Evolutionary conservation across 768 basidiomycete genomes (phyloP).

Genomic region (Podaxis carcinomalis): DNA sequence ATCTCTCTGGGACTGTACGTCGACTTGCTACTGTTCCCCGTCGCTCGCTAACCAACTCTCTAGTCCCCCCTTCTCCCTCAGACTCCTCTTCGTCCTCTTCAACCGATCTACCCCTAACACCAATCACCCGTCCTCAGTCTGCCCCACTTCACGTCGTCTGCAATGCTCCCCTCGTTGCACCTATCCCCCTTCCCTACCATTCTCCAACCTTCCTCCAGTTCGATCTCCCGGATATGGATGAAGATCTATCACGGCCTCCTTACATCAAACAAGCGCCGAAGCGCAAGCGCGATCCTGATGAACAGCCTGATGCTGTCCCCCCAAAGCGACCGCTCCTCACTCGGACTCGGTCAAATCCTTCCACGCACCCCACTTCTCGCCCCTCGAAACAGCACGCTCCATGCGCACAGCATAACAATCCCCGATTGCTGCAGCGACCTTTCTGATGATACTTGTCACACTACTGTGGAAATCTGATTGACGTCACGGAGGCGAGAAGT

Average conservation of each 20-base stretch:
- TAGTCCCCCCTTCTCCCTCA: conserved; percentile 43
- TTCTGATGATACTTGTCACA: conserved; percentile 10
- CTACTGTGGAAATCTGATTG: conserved; percentile 6
- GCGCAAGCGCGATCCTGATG: conserved; percentile 35
- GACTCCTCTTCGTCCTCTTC: conserved; percentile 24
- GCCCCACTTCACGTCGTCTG: conserved; percentile 46
- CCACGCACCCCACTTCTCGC: not conserved
- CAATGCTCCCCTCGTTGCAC: conserved; percentile 65
- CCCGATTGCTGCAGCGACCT: conserved; percentile 6
- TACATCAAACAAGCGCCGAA: conserved; percentile 32
- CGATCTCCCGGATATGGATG: conserved; percentile 61
- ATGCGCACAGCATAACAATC: conserved; percentile 4
- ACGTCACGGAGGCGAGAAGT: conserved; percentile 7
- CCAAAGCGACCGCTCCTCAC: conserved; percentile 32
- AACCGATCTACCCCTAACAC: conserved; percentile 14
- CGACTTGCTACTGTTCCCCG: conserved; percentile 7
- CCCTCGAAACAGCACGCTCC: conserved; percentile 6
- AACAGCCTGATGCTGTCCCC: conserved; percentile 13
- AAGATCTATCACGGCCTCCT: conserved; percentile 67
- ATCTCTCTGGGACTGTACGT: not conserved
- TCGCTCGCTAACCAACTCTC: conserved; percentile 6
- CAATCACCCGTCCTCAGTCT: conserved; percentile 20
- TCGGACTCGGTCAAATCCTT: conserved; percentile 1
- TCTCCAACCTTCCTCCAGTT: conserved; percentile 68
- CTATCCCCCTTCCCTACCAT: conserved; percentile 65